phyloP scores from a whole-genome alignment of 495 filamentous ascomycete species.

The Platismatia glauca region DNA sequence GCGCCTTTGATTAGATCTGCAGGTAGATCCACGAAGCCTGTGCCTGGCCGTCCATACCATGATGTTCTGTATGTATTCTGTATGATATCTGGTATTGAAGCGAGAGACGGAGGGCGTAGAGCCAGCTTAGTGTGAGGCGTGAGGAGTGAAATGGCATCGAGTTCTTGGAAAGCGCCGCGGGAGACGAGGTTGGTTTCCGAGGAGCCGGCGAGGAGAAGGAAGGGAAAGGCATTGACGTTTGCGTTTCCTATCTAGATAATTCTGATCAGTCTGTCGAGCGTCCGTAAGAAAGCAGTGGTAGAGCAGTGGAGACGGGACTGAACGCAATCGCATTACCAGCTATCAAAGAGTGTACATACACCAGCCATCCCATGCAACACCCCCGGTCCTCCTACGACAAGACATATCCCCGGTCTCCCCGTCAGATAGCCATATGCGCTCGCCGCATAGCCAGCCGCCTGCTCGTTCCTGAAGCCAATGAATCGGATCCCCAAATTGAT shows the following conservation, averaged over 20 bases:
- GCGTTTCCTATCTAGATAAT: slow-evolving; percentile 43
- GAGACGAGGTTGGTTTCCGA: slow-evolving; percentile 45
- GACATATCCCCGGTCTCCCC: slow-evolving; percentile 51
- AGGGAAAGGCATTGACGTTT: slow-evolving; percentile 49
- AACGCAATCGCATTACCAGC: neutral
- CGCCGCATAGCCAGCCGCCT: slow-evolving; percentile 55
- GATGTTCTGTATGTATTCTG: slow-evolving; percentile 47
- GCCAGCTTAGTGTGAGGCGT: slow-evolving; percentile 52
- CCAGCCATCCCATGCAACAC: slow-evolving; percentile 56
- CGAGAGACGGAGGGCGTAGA: slow-evolving; percentile 40
- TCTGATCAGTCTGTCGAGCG: neutral
- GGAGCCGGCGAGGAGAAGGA: slow-evolving; percentile 51
- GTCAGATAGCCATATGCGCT: slow-evolving; percentile 58
- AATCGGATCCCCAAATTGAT: slow-evolving; percentile 56
- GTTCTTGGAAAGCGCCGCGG: slow-evolving; percentile 55
- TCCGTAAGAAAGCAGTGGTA: neutral
- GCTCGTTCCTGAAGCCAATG: slow-evolving; percentile 58
- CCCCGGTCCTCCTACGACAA: slow-evolving; percentile 58
- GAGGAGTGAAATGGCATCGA: slow-evolving; percentile 50
- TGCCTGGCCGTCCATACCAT: slow-evolving; percentile 51
- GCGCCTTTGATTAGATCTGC: slow-evolving; percentile 51
- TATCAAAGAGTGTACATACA: slow-evolving; percentile 27
- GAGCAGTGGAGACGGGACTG: neutral
- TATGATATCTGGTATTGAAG: slow-evolving; percentile 43
- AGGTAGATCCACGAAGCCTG: slow-evolving; percentile 52